phyloP scores from a whole-genome alignment of 805 yeast species.

The Candida khao-thaluensis region DNA sequence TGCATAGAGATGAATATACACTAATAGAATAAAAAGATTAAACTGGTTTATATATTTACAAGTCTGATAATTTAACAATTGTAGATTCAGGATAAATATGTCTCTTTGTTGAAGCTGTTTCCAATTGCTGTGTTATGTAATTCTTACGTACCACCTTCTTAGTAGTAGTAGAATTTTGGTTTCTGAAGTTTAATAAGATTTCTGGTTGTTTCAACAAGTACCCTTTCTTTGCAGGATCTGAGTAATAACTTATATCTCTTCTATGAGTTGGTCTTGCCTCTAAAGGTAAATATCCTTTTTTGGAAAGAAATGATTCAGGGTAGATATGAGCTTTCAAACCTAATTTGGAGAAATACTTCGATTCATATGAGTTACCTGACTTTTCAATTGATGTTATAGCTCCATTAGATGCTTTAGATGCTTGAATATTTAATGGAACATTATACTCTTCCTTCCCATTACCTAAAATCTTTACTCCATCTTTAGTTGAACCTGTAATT shows the following conservation, averaged over 20 bases:
- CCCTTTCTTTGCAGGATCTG: conserved; percentile 71
- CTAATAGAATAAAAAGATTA: not conserved
- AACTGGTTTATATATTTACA: conserved; percentile 15
- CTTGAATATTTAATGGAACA: conserved; percentile 75
- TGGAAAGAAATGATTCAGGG: conserved; percentile 67
- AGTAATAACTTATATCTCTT: conserved; percentile 77
- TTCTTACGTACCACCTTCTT: conserved; percentile 28
- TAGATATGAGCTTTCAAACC: conserved; percentile 73
- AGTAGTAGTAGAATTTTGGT: conserved; percentile 14
- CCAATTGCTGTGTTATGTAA: conserved; percentile 37
- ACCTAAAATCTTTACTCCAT: conserved; percentile 82
- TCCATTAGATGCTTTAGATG: conserved; percentile 71
- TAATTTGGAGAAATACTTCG: conserved; percentile 61
- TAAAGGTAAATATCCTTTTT: conserved; percentile 77
- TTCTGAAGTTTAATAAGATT: conserved; percentile 39
- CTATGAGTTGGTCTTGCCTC: conserved; percentile 82
- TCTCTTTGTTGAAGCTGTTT: conserved; percentile 25
- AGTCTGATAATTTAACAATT: conserved; percentile 21
- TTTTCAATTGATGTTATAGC: conserved; percentile 74
- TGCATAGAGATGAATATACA: not conserved
- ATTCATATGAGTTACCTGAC: conserved; percentile 71
- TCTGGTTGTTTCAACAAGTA: conserved; percentile 51
- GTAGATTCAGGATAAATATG: conserved; percentile 16
- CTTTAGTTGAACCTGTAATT: conserved; percentile 65
- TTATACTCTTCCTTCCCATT: conserved; percentile 51